These are phyloP conservation scores for Phialocephala sp. DNA, from an alignment of 2,329 filamentous ascomycete genomes.

Conservation along the genomic window DNA sequence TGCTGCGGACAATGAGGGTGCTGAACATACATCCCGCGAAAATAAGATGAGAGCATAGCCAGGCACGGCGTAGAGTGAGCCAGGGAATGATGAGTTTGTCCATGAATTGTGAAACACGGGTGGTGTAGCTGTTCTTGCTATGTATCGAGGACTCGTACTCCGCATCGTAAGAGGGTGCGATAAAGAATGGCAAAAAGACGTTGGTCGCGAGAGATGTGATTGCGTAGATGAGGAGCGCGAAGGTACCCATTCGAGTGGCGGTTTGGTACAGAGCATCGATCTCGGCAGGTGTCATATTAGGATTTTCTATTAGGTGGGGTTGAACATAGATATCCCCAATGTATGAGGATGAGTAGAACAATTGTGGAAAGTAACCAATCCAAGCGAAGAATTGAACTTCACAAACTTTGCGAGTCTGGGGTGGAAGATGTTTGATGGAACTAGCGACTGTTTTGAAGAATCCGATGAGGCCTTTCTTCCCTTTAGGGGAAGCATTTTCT, in stretches of 20 bases:
- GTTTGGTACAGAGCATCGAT: slow-evolving; percentile 82
- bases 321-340: slow-evolving; percentile 92
- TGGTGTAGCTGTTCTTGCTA: slow-evolving; percentile 38
- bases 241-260: slow-evolving; percentile 85
- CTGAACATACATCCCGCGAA: slow-evolving; percentile 83
- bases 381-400: slow-evolving; percentile 84
- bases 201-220: slow-evolving; percentile 83
- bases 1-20: slow-evolving; percentile 77
- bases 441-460: slow-evolving; percentile 83
- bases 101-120: slow-evolving; percentile 49
- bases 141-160: slow-evolving; percentile 38
- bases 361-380: slow-evolving; percentile 94
- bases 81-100: slow-evolving; percentile 75
- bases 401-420: slow-evolving; percentile 83
- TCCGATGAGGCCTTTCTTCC: slow-evolving; percentile 69
- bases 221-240: slow-evolving; percentile 87
- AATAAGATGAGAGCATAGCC: slow-evolving; percentile 84
- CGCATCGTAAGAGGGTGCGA: slow-evolving; percentile 75
- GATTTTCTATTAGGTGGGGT: slow-evolving; percentile 77
- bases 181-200: slow-evolving; percentile 82
- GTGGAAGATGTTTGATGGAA: slow-evolving; percentile 79
- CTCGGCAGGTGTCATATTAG: slow-evolving; percentile 76
- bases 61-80: slow-evolving; percentile 85
- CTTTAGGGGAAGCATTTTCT: slow-evolving; percentile 65
- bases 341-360: slow-evolving; percentile 95